Percentiles rank a stretch among this genome's conserved stretches.
Conservation (phyloP, 2,329 filamentous ascomycete species). For the Colletotrichum sp. region DNA sequence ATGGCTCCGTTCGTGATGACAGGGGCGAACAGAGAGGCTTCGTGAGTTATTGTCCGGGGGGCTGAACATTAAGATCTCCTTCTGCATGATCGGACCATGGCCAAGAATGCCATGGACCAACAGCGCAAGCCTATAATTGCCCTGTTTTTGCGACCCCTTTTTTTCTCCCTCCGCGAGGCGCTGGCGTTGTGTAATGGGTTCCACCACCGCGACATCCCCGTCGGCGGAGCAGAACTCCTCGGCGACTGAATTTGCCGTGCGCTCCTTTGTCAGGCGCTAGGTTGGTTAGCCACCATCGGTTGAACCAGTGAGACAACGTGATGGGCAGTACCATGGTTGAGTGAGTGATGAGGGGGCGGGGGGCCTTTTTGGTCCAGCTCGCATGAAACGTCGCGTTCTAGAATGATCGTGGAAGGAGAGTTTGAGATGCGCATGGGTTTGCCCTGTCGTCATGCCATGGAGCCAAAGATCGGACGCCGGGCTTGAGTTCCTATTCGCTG, state of each 20-base stretch:
- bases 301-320: background rate
- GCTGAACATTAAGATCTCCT: background rate
- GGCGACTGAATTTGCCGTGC: background rate
- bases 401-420: conserved; percentile 6
- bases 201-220: background rate
- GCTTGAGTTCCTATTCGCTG: background rate
- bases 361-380: background rate
- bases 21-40: background rate
- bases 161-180: background rate
- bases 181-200: background rate
- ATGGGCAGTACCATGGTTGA: background rate
- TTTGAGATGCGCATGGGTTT: conserved; percentile 3
- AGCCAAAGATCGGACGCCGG: background rate
- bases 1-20: background rate
- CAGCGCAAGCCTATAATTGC: background rate
- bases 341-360: background rate
- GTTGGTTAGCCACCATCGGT: background rate
- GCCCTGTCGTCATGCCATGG: background rate
- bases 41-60: background rate
- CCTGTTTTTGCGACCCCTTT: background rate
- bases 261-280: background rate
- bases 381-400: conserved; percentile 17
- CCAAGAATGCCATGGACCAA: background rate
- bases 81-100: background rate
- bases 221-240: background rate